A percentile compares a stretch with the other conserved stretches of the same genome.
Conservation (phyloP, 495 filamentous ascomycete genomes). For the Penicillium coprophilum region DNA sequence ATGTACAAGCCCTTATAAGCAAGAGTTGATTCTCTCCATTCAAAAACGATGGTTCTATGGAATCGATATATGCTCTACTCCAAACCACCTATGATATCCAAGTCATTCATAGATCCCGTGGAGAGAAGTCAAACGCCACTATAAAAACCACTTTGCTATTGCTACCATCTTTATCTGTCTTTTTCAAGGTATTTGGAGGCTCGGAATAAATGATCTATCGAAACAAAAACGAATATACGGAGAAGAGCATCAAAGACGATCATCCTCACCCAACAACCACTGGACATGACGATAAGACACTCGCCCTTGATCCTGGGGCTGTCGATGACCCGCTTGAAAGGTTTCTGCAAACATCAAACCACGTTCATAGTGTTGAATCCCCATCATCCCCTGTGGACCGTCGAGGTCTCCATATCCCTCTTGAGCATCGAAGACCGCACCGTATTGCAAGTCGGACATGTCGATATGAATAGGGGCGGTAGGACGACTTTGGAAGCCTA, state of each 20-base stretch:
- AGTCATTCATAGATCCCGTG: too few relatives aligned
- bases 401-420: neutral
- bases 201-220: too few relatives aligned
- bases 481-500: slow-evolving; percentile 3
- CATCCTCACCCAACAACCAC: slow-evolving; percentile 8
- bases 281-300: slow-evolving; percentile 6
- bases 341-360: slow-evolving; percentile 10
- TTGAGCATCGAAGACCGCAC: neutral
- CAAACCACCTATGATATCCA: too few relatives aligned
- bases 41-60: too few relatives aligned
- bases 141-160: too few relatives aligned
- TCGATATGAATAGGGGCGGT: neutral
- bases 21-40: too few relatives aligned
- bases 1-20: too few relatives aligned
- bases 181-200: too few relatives aligned
- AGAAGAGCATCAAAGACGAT: neutral
- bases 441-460: slow-evolving; percentile 6
- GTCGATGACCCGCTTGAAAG: slow-evolving; percentile 4
- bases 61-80: too few relatives aligned
- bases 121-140: too few relatives aligned
- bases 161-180: too few relatives aligned
- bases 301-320: slow-evolving; percentile 4
- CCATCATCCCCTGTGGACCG: slow-evolving; percentile 6
- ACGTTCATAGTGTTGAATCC: slow-evolving; percentile 7
- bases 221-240: neutral